A percentile compares a stretch with the other conserved stretches of the same genome.
phyloP scores from a whole-genome alignment of 108 stramenopile genomes.

The Stephanodiscus minutulus region DNA sequence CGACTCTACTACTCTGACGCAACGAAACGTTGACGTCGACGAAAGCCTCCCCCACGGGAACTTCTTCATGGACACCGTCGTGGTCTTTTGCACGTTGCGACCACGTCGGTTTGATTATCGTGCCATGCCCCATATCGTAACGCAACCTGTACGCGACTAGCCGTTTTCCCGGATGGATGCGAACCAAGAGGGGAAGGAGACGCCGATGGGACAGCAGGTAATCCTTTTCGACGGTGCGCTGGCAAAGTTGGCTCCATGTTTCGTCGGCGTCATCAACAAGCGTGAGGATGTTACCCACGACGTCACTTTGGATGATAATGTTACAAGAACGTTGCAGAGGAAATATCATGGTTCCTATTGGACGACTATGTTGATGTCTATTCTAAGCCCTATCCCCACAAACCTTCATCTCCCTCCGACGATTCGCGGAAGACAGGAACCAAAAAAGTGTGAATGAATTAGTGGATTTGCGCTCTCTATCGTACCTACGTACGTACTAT shows the following conservation, averaged over 20 bases:
- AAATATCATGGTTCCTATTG: not conserved
- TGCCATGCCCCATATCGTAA: not conserved
- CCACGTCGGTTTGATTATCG: conserved; percentile 9
- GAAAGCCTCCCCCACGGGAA: not conserved
- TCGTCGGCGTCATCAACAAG: not conserved
- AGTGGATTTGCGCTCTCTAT: no score
- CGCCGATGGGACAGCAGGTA: not conserved
- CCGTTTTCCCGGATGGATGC: not conserved
- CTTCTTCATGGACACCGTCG: not conserved
- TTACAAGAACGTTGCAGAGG: not conserved
- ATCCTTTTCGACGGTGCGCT: not conserved
- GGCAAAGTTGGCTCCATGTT: conserved; percentile 3
- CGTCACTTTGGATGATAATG: not conserved
- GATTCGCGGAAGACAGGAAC: no score
- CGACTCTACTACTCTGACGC: not conserved
- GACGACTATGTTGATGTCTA: no score
- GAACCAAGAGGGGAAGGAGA: not conserved
- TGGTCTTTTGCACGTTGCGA: not conserved
- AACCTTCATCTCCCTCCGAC: no score
- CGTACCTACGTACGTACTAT: no score
- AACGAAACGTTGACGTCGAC: conserved; percentile 12
- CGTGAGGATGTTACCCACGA: not conserved
- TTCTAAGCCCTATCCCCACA: no score
- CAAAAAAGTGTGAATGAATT: no score
- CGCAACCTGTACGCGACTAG: conserved; percentile 5